phyloP scores from a whole-genome alignment of 2,329 filamentous ascomycete genomes.

The Venturia nashicola region DNA sequence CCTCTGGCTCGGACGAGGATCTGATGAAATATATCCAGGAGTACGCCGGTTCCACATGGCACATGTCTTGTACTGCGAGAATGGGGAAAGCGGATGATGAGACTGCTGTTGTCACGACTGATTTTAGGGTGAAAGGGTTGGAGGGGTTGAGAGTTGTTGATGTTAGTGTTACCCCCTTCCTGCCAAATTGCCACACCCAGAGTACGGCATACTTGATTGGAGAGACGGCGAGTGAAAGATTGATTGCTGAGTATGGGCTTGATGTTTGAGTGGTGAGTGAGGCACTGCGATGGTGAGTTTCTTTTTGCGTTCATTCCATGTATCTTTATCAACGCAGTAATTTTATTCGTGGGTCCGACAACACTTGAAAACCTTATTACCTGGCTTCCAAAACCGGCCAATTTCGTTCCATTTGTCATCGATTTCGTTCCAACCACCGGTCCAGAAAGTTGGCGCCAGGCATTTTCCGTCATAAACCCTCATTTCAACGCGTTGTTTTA shows the following conservation, averaged over 20 bases:
- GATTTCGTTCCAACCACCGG: no score
- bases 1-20: slow-evolving; percentile 40
- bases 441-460: no score
- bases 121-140: slow-evolving; percentile 27
- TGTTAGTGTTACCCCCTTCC: slow-evolving; percentile 30
- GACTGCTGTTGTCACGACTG: slow-evolving; percentile 28
- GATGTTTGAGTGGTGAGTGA: slow-evolving; percentile 9
- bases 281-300: not conserved
- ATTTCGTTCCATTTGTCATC: no score
- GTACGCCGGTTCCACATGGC: slow-evolving; percentile 37
- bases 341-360: no score
- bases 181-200: slow-evolving; percentile 36
- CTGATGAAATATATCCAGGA: slow-evolving; percentile 35
- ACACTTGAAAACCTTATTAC: no score
- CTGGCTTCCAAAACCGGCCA: no score
- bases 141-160: slow-evolving; percentile 29
- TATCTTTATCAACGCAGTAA: not conserved
- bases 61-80: slow-evolving; percentile 44
- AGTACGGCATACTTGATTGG: slow-evolving; percentile 43
- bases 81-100: slow-evolving; percentile 37
- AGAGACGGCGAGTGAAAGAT: slow-evolving; percentile 37
- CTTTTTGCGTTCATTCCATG: not conserved
- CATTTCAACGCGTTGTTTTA: no score
- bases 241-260: slow-evolving; percentile 33
- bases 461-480: no score